Evolutionary conservation across 139 green algal genomes (phyloP), one percentile per base, ranked within the genome.

Genomic region (Picochlorum costavermella): DNA sequence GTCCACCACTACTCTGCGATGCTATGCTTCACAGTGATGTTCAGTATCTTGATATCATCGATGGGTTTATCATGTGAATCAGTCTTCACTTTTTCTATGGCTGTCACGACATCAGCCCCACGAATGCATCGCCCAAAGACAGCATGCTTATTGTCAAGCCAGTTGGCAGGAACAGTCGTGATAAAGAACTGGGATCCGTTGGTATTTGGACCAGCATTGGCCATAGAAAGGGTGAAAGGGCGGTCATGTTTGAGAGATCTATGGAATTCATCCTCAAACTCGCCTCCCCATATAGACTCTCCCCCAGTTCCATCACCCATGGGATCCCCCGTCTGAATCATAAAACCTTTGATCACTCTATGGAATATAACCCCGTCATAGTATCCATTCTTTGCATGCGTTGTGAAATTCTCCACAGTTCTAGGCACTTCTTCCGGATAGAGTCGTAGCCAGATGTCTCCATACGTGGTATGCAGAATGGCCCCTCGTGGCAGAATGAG

Each of bases 381-480:
- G 74, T 98, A 99, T 14, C 88, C 88, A 68, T 97, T 97, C 40
- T 73, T 72, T 5, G 83, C 78, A 72, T 99, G 94, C 5, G 82
- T 92, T 12, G 81, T 92, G 80, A 98, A 99, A 85, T 99, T 99
- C 71, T 99, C 94, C 29, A 98, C 77, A 3, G 90, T 98, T 29
- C 75, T 71, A 1, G 94, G 94, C 76, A 89, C 6, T 31, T 59
- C 50, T 30, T 59, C 50, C 20, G 50, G 12, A 59, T 37, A 59
- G 11, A 98, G 84, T 76, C 89, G 86, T 17, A 98, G 2, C 6
- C 74, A 76, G 72, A 99, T 93, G 80, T 96, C 90, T 14, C 88
- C 88, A 57, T 70, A 65, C 11, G 76, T 96, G 25, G 91, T 98
- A 83, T 96, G 92, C 17, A 98, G 68, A 53, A 87, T 53, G 17